Base-by-base conservation (phyloP, 2,329 filamentous ascomycete species). In the Aspergillus arachidicola region DNA sequence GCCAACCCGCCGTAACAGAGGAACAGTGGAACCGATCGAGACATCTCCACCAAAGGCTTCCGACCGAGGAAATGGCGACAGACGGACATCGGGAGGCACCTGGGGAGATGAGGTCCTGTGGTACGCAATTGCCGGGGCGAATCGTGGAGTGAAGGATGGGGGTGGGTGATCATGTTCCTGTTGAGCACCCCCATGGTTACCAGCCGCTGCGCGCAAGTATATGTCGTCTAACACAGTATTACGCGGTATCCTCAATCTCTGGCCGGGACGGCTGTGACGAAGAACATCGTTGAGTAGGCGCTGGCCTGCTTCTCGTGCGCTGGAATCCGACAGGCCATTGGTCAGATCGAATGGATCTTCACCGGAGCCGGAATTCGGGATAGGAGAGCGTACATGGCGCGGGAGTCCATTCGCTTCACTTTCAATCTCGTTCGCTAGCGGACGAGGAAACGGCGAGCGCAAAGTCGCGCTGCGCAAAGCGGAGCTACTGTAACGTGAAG, bases 111-210 rank as follows among this genome's bases (percentile, higher is more conserved):
- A 50, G 9, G 68, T 64, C 41, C 69, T 65, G 51, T 73, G 72
- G 59, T 76, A 75, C 53, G 70, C 71, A 48, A 74, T 70, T 7
- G 81, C 81, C 48, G 81, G 80, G 34, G 81, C 79, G 69, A 82
- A 83, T 56, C 78, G 73, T 10, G 80, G 78, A 4, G 79, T 81
- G 38, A 78, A 75, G 32, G 75, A 73, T 9, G 69, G 68, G 12
- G 34, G 9, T 12, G 10, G 21, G 5, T 69, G 60, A 26, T 71
- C 65, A 12, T 66, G 63, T 34, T 66, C 60, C 51, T 60, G 66
- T 45, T 63, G 65, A 48, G 51, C 60, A 50, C 59, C 65, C 14
- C 61, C 48, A 46, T 69, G 68, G 48, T 66, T 65, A 19, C 66
- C 68, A 34, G 64, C 63, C 6, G 68, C 69, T 30, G 72, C 65